Conservation (phyloP, 305 asterid genomes). For the Salvia sclarea region DNA sequence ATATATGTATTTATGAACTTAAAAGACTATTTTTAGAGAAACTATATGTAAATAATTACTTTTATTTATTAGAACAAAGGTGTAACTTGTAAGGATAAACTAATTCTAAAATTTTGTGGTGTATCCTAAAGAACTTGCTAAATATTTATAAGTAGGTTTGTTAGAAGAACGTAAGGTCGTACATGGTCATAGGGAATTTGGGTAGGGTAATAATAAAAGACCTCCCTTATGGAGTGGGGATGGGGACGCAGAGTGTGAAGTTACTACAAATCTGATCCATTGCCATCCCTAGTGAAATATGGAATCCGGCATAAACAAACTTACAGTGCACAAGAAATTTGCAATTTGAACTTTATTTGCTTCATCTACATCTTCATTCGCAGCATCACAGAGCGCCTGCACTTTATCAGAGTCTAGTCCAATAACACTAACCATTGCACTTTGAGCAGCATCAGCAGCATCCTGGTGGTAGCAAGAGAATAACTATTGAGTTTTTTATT, state of each 20-base stretch:
- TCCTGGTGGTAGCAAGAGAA: slow-evolving; percentile 49
- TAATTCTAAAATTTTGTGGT: background rate
- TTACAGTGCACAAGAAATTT: slow-evolving; percentile 91
- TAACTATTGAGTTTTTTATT: too few relatives aligned
- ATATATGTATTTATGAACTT: background rate
- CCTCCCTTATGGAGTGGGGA: background rate
- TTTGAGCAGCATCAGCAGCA: slow-evolving; percentile 92
- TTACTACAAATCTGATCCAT: background rate
- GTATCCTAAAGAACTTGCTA: background rate
- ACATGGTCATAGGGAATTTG: background rate
- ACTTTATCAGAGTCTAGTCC: slow-evolving; percentile 96
- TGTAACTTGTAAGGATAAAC: background rate
- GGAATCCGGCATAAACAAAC: slow-evolving; percentile 28
- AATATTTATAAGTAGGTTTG: background rate
- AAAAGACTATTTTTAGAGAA: background rate
- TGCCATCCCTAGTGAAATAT: background rate
- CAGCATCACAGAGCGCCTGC: slow-evolving; percentile 93
- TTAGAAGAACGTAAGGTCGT: background rate
- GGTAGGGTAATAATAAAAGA: background rate
- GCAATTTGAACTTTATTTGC: slow-evolving; percentile 92
- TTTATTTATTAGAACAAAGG: background rate
- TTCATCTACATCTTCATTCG: slow-evolving; percentile 92
- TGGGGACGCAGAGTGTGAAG: background rate
- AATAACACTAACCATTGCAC: slow-evolving; percentile 97
- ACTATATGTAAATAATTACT: background rate